Base-by-base conservation (phyloP, 768 basidiomycete species). In the Gymnopilus junonius region DNA sequence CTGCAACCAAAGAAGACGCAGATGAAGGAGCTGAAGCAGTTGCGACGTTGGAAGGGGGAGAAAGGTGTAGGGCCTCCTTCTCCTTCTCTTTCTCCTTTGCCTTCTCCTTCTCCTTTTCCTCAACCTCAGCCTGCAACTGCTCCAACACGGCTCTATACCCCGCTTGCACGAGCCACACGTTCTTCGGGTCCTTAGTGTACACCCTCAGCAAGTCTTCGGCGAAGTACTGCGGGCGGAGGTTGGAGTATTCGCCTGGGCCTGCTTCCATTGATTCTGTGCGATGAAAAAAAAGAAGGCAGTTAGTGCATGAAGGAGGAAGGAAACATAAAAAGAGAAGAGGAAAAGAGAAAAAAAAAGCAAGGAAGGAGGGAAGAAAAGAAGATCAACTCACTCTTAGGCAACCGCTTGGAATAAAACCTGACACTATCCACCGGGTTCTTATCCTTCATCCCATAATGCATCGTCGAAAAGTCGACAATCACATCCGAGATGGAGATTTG, bases 371-470 rank as follows among this genome's bases (percentile, higher is more conserved):
- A 73, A 82, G n/a, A n/a, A n/a, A n/a, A n/a, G n/a, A n/a, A n/a
- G n/a, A n/a, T n/a, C n/a, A n/a, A n/a, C n/a, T 62, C 68, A 93
- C 91, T 67, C 60, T 87, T 74, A 0, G 85, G 85, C 17, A 83
- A 79, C 14, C 79, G 76, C 73, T 93, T 93, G 0, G 87, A 85
- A 68, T 93, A 94, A 69, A 94, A 95, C 70, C 82, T 85, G 57
- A 93, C 85, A 15, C 75, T 81, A 46, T 89, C 83, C 48, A 94
- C 70, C 1, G 93, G 93, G 67, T 91, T 92, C 64, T 78, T 73
- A 45, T 86, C 84, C 65, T 83, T 79, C 86, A 90, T 91, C 3
- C 93, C 93, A 67, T 91, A 89, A 70, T 94, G 93, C 82, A 94
- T 81, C n/a, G 72, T 67, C 1, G 86, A 74, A 14, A 87, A 77